Conservation (phyloP, 306 rosid species). For the Cicer cuneatum region DNA sequence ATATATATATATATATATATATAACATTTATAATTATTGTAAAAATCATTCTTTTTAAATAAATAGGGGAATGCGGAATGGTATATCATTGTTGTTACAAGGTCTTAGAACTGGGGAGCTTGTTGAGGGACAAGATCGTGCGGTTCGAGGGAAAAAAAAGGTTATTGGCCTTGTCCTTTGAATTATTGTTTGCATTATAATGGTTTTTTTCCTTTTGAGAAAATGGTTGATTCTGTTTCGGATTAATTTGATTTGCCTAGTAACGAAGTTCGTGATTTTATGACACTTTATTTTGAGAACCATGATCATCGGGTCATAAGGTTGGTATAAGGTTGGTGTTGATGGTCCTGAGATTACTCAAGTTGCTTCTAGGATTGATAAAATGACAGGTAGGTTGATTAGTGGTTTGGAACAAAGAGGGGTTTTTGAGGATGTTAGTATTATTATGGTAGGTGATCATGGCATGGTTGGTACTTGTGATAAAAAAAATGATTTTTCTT, state of each 20-base stretch:
- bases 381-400: slow-evolving; percentile 83
- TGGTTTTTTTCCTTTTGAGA: slow-evolving; percentile 76
- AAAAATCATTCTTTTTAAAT: too few species aligned
- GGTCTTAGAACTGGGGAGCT: too few species aligned
- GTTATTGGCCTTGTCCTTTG: too few species aligned
- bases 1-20: too few species aligned
- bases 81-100: too few species aligned
- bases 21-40: too few species aligned
- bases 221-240: slow-evolving; percentile 71
- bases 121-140: too few species aligned
- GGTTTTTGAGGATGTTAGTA: slow-evolving; percentile 78
- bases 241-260: slow-evolving; percentile 71
- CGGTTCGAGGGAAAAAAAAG: slow-evolving; percentile 83
- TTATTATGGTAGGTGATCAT: slow-evolving; percentile 94
- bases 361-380: slow-evolving; percentile 79
- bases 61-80: too few species aligned
- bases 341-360: slow-evolving; percentile 89
- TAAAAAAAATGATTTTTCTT: slow-evolving; percentile 71
- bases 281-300: slow-evolving; percentile 95
- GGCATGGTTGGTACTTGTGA: slow-evolving; percentile 99
- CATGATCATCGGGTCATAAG: slow-evolving; percentile 99
- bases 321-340: slow-evolving; percentile 81
- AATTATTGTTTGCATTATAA: slow-evolving; percentile 64
- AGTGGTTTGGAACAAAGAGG: slow-evolving; percentile 80
- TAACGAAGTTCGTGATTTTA: slow-evolving; percentile 73